Conservation (phyloP, 2,329 filamentous ascomycete species). For the Colletotrichum somersetense region DNA sequence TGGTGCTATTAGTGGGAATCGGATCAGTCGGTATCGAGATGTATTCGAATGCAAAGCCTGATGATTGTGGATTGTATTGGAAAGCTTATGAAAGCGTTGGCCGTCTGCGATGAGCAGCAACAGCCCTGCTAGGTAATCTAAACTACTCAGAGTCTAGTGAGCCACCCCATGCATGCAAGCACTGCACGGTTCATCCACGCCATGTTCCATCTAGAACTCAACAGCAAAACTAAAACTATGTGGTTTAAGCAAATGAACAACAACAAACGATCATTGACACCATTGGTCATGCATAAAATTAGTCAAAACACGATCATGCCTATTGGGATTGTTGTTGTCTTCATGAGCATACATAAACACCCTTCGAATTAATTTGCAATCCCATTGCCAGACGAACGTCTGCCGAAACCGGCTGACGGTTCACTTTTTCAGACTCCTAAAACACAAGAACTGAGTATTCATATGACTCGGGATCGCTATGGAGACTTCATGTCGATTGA, state of each 20-base stretch:
- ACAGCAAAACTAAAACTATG: too few species aligned
- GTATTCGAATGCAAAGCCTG: not conserved
- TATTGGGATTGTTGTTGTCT: too few species aligned
- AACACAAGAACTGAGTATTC: too few species aligned
- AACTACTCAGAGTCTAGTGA: not conserved
- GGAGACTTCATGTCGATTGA: too few species aligned
- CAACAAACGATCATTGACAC: not conserved
- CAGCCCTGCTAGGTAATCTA: not conserved
- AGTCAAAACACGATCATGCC: too few species aligned
- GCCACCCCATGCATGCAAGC: not conserved
- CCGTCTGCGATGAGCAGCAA: not conserved
- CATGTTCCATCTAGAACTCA: not conserved
- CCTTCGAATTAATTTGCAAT: not conserved
- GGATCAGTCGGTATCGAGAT: not conserved
- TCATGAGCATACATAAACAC: too few species aligned
- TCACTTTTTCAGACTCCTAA: too few species aligned
- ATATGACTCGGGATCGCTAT: too few species aligned
- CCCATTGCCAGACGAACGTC: not conserved
- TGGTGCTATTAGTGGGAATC: not conserved
- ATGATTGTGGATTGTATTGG: not conserved
- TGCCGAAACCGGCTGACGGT: not conserved
- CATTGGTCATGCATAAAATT: too few species aligned
- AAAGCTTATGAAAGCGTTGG: not conserved
- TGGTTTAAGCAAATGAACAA: not conserved
- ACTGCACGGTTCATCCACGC: not conserved